A percentile compares a stretch with the other conserved stretches of the same genome.
Conservation (phyloP, 2,329 filamentous ascomycete species). For the Diaporthe aspalathi region DNA sequence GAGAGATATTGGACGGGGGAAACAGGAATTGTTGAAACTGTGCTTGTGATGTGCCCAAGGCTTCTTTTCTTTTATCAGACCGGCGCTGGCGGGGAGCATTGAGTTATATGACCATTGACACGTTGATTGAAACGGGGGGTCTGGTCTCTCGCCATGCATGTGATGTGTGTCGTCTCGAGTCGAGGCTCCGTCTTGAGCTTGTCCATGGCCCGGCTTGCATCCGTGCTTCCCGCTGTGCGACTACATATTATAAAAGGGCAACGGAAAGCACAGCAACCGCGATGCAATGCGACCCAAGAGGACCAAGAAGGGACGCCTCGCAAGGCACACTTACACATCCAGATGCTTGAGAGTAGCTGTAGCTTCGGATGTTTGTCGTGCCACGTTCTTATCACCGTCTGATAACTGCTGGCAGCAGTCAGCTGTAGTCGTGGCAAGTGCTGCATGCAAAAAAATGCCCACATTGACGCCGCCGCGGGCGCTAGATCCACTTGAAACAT, state of each 20-base stretch:
- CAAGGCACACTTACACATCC: background rate
- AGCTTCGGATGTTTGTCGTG: background rate
- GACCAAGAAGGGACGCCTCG: background rate
- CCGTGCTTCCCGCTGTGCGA: constrained; percentile 9
- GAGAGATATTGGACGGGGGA: constrained; percentile 15
- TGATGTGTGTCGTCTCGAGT: constrained; percentile 25
- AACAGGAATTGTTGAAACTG: background rate
- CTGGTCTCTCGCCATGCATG: background rate
- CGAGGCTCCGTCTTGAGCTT: constrained; percentile 27
- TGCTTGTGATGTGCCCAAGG: background rate
- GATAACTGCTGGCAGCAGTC: background rate
- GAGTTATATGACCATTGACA: constrained; percentile 25
- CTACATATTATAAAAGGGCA: too few species aligned
- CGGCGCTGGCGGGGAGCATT: constrained; percentile 4
- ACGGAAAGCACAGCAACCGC: background rate
- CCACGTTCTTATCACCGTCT: constrained; percentile 8
- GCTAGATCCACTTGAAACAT: constrained; percentile 46
- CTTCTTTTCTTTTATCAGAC: background rate
- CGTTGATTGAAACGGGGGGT: constrained; percentile 28
- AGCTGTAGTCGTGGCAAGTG: background rate
- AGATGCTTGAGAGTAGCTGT: background rate
- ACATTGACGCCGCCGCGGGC: constrained; percentile 38
- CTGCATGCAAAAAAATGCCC: constrained; percentile 38
- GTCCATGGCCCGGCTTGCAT: constrained; percentile 17
- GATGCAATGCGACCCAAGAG: constrained; percentile 7